Evolutionary conservation across 176 grass and related monocot species (phyloP), one percentile per base, ranked within the genome.

Genomic region (Tillandsia fasciculata): DNA sequence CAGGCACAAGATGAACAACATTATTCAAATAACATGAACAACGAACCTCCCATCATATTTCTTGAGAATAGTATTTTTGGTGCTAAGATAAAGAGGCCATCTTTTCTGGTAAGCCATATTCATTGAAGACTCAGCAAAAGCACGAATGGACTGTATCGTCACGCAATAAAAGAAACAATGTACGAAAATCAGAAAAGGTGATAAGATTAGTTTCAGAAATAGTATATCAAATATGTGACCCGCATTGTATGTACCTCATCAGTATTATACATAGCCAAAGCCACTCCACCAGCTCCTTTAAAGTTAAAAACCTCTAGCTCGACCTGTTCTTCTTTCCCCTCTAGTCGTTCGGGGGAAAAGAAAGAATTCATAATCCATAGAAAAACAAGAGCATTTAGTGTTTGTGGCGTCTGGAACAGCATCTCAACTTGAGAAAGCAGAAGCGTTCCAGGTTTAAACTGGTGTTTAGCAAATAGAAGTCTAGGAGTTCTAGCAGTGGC

Each of bases 31-130:
- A 28, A 79, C 20, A 48, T 7, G 14, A 1, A 57, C 4, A 26
- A 48, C 49, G 52, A 53, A 92, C 93, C 93, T 92, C 81, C 93
- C 93, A 74, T 91, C 86, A 64, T 91, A 96, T 87, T 89, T 96
- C 65, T 91, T 96, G 66, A 96, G 79, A 69, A 96, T 96, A 70
- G 92, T 96, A 69, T 96, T 96, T 72, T 96, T 96, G 13, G 92
- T 96, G 69, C 92, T 96, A 74, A 96, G 92, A 82, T 96, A 96
- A 79, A 96, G 86, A 63, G 92, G 92, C 92, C 88, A 91, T 78
- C 83, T 87, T 73, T 96, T 96, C 66, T 97, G 86, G 72, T 85
- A 90, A 74, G 89, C 89, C 74, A 83, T 81, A 68, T 71, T 82
- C 89, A 90, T 97, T 50, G 89, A 92, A 77, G 93, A 83, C 20